Evolutionary conservation across 345 rosid genomes (phyloP).

Genomic region (Eucalyptus sp.): DNA sequence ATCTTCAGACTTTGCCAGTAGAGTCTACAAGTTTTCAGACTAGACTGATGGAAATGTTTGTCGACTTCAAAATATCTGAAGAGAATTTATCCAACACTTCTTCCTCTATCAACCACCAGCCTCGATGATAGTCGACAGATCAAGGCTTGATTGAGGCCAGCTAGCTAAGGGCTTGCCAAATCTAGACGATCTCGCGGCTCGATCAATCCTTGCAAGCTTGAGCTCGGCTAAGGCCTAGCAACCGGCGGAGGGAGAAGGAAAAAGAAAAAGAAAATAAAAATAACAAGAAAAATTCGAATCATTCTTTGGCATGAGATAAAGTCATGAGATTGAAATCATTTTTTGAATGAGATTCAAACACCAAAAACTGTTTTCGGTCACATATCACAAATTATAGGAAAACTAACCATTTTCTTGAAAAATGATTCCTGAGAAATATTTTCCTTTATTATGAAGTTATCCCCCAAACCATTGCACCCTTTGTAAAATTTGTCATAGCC

Average conservation of each 20-base stretch:
- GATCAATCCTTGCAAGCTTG: background rate
- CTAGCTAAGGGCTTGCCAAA: background rate
- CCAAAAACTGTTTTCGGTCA: background rate
- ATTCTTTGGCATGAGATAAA: no score
- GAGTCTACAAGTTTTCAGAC: no score
- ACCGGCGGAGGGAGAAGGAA: fast-evolving
- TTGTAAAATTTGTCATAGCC: no score
- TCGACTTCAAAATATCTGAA: no score
- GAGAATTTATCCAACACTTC: no score
- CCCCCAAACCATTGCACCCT: background rate
- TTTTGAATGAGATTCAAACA: no score
- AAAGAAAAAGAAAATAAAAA: no score
- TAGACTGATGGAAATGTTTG: no score
- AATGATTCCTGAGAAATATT: no score
- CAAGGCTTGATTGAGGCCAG: background rate
- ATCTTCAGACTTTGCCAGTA: no score
- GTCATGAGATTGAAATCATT: background rate
- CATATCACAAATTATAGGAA: background rate
- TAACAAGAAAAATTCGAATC: no score
- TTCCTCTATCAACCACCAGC: background rate
- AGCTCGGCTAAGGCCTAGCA: background rate
- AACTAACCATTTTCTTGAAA: background rate
- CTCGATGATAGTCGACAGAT: fast-evolving
- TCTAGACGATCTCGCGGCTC: fast-evolving
- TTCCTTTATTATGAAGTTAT: no score